Percentiles rank a stretch among this genome's conserved stretches.
These are phyloP conservation scores for Penicillium digitatum DNA, from an alignment of 2,329 filamentous ascomycete genomes.

Conservation along the genomic window DNA sequence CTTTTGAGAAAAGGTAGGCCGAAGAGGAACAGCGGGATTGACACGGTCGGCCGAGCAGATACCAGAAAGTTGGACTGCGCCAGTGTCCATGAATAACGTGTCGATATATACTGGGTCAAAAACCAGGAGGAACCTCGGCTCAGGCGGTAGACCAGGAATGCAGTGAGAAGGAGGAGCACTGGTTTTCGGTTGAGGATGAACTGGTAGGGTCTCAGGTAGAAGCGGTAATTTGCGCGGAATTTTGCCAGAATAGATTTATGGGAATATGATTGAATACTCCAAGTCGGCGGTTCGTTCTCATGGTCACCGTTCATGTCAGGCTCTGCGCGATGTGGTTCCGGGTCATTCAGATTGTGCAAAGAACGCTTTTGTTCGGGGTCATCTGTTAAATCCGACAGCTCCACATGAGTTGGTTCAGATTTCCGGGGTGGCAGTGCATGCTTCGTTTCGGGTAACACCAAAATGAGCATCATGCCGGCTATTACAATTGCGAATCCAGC, in stretches of 20 bases:
- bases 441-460: conserved; percentile 41
- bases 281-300: conserved; percentile 14
- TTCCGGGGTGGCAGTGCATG: conserved; percentile 22
- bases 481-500: conserved; percentile 35
- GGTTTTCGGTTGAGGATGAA: conserved; percentile 42
- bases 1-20: conserved; percentile 41
- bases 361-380: conserved; percentile 16
- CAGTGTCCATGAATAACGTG: conserved; percentile 49
- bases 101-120: conserved; percentile 51
- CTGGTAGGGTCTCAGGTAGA: conserved; percentile 37
- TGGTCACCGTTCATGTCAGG: conserved; percentile 16
- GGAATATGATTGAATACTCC: conserved; percentile 14
- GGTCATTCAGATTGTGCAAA: conserved; percentile 3
- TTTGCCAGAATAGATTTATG: conserved; percentile 15
- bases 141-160: conserved; percentile 49
- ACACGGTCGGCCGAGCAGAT: conserved; percentile 47
- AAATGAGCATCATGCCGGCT: conserved; percentile 31
- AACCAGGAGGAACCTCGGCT: conserved; percentile 47
- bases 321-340: conserved; percentile 15
- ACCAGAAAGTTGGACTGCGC: conserved; percentile 43
- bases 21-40: conserved; percentile 47
- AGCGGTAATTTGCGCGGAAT: conserved; percentile 20
- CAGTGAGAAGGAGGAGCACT: conserved; percentile 43
- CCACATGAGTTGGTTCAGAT: conserved; percentile 21
- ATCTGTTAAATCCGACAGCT: conserved; percentile 29